phyloP scores from a whole-genome alignment of 2,329 filamentous ascomycete species.

The Oidium heveae region DNA sequence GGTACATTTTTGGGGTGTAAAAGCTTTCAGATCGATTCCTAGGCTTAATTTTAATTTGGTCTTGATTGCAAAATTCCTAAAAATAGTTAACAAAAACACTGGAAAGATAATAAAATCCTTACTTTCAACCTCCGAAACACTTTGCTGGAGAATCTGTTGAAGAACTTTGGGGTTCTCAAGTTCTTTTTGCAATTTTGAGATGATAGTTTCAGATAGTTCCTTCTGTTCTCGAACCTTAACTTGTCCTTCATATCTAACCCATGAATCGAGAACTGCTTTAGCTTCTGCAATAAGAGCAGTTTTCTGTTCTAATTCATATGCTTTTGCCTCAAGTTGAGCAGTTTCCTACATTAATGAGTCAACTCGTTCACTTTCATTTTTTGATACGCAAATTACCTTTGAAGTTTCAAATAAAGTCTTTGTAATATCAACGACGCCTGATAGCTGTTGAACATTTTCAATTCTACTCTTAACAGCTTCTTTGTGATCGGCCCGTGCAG shows the following conservation, averaged over 20 bases:
- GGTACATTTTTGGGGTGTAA: background rate
- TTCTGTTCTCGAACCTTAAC: constrained; percentile 97
- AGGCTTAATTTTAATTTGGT: constrained; percentile 25
- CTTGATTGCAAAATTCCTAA: constrained; percentile 37
- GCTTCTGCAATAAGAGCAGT: constrained; percentile 80
- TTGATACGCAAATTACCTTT: constrained; percentile 37
- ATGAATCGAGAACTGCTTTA: constrained; percentile 87
- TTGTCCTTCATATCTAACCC: constrained; percentile 96
- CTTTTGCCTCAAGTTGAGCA: constrained; percentile 81
- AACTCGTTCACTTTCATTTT: background rate
- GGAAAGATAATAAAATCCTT: constrained; percentile 15
- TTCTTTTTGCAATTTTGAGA: constrained; percentile 97
- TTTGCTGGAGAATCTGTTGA: constrained; percentile 95
- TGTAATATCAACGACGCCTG: constrained; percentile 83
- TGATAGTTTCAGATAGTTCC: constrained; percentile 79
- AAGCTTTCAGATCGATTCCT: background rate
- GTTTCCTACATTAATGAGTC: constrained; percentile 35
- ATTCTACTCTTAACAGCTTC: constrained; percentile 87
- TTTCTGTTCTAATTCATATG: constrained; percentile 91
- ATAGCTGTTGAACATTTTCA: constrained; percentile 81
- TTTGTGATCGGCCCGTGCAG: constrained; percentile 83
- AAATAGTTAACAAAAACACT: constrained; percentile 13
- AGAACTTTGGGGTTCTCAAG: constrained; percentile 92
- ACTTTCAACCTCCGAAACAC: constrained; percentile 91
- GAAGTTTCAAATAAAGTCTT: constrained; percentile 94